Base-by-base conservation (phyloP, 331 rosid genomes). In the Quercus phellos region DNA sequence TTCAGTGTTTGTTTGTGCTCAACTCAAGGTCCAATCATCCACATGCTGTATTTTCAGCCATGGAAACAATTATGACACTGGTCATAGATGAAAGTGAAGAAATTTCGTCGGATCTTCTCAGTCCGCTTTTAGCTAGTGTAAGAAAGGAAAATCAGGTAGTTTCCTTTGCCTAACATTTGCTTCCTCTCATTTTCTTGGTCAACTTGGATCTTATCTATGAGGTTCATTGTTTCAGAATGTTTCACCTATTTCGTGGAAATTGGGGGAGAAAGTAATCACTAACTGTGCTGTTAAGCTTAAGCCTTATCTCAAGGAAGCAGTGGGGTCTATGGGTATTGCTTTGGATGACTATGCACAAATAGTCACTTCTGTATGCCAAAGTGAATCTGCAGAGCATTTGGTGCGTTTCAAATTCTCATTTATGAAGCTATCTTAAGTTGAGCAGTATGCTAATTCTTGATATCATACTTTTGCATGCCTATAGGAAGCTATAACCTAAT, bases 51-150 rank as follows among this genome's bases (percentile, higher is more conserved):
- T 80, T 85, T 78, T 73, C 78, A 61, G 80, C 88, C 55, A 89
- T 94, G 91, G 90, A 90, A 85, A 26, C 69, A 35, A 86, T 94
- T 85, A 89, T 94, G 97, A 89, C 84, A 11, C 30, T 77, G 82
- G 83, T 87, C 68, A 54, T 94, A 38, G 67, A 89, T 2, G 97
- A 92, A 78, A 88, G 92, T 60, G 98, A 94, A 67, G 91, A 87
- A 32, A 78, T 92, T 79, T 87, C 98, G 19, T 12, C 73, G 4
- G 89, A 86, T 82, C 88, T 90, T 80, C 90, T 94, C 9, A 68
- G 76, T 46, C 82, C 92, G 42, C 80, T 94, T 26, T 76, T 94
- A 79, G 83, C 84, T 55, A 85, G 94, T 53, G 79, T 88, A 18
- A 72, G 67, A 73, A 94, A 85, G 83, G 93, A 88, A 85, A 88